Evolutionary conservation across 2,329 filamentous ascomycete species (phyloP).

Genomic region (Clathrospora elynae): DNA sequence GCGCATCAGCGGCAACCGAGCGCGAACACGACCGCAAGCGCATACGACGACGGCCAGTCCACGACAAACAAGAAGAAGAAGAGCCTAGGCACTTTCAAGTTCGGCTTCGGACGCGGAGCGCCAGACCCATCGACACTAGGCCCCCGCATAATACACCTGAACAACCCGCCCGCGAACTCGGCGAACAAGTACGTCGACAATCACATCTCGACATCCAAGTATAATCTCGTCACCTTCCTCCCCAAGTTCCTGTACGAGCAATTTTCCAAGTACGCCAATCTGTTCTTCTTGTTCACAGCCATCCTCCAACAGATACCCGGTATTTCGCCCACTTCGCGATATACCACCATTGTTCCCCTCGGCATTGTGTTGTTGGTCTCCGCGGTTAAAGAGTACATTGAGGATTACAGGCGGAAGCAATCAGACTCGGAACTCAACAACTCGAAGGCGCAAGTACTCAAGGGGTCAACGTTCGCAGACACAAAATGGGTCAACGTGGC

Average conservation of each 20-base stretch:
- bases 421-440: constrained; percentile 88
- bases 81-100: constrained; percentile 74
- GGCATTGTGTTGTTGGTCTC: constrained; percentile 91
- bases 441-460: constrained; percentile 80
- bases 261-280: constrained; percentile 98
- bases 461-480: constrained; percentile 81
- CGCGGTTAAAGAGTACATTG: constrained; percentile 89
- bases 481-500: constrained; percentile 92
- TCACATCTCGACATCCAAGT: constrained; percentile 96
- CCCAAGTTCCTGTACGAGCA: constrained; percentile 98
- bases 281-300: constrained; percentile 99
- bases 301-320: constrained; percentile 92
- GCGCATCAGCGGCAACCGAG: constrained; percentile 52
- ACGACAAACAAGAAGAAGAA: constrained; percentile 47
- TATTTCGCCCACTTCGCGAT: constrained; percentile 92
- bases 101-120: constrained; percentile 83
- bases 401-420: constrained; percentile 87
- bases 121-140: constrained; percentile 89
- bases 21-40: constrained; percentile 51
- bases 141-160: constrained; percentile 90
- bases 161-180: constrained; percentile 92
- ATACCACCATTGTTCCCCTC: constrained; percentile 95
- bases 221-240: constrained; percentile 89
- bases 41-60: constrained; percentile 41
- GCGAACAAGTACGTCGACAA: constrained; percentile 93